Base-by-base conservation (phyloP, 179 eudicot species). In the Silene vulgaris region DNA sequence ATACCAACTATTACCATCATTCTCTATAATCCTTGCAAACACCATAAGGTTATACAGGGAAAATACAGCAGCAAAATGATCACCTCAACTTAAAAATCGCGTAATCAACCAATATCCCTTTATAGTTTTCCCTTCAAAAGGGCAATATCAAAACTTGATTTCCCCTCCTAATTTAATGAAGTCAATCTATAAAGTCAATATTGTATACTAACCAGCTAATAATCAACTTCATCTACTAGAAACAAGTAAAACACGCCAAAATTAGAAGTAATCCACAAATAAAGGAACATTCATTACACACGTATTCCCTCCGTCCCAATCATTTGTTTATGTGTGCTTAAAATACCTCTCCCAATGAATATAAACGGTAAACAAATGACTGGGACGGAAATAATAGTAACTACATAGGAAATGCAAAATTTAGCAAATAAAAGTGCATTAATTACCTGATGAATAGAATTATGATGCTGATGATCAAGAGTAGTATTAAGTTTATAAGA, bases 361-460 rank as follows among this genome's bases (percentile, higher is more conserved):
- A 23, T 23, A 23, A 23, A 23, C 26, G 26, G 26, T 23, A 23
- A 23, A 23, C 26, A 23, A 23, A 23, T 23, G 26, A 23, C 26
- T 23, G 26, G 26, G 26, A 23, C 26, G 26, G 26, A 23, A 23
- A 23, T 23, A 23, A 23, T 23, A 23, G 4, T 8, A 40, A 40
- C 48, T 40, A 40, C 48, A 65, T 16, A 52, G 17, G 17, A 52
- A 52, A 52, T 16, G 1, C 1, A 8, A 52, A 52, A 52, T 14
- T 2, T 14, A 52, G 17, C 5, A 50, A 50, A 50, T 14, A 52
- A 52, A 40, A 52, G 59, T 13, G 59, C 59, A 52, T 52, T 13
- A 52, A 52, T 8, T 77, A 77, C 80, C 80, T 77, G 48, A 16
- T 52, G 72, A 65, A 20, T 20, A 72, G 80, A 65, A 4, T 62